A percentile compares a stretch with the other conserved stretches of the same genome.
phyloP scores from a whole-genome alignment of 1,284 basidiomycete species.

The Peniophora sp. region DNA sequence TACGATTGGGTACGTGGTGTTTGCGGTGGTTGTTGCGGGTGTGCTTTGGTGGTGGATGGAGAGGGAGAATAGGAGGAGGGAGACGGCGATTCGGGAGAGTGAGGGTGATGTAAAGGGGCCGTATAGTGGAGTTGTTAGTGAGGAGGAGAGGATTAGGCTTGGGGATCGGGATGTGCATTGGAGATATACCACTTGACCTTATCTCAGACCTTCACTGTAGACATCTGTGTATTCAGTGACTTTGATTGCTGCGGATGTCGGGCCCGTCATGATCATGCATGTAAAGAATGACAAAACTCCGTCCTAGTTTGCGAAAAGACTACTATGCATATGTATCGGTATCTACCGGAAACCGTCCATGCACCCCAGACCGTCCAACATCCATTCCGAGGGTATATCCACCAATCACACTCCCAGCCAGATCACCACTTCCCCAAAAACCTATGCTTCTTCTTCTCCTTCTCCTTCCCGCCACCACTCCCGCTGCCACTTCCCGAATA shows the following conservation, averaged over 20 bases:
- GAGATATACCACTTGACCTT: constrained; percentile 19
- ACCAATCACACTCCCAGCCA: neutral
- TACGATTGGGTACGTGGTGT: constrained; percentile 49
- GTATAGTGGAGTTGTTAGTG: constrained; percentile 4
- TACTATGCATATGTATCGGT: no score
- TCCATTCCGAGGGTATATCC: no score
- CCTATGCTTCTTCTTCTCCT: constrained; percentile 74
- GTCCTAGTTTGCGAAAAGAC: no score
- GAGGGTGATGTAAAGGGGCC: constrained; percentile 2
- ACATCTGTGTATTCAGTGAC: no score
- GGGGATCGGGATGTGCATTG: constrained; percentile 30
- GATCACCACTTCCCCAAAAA: constrained; percentile 36
- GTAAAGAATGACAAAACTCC: no score
- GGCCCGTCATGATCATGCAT: no score
- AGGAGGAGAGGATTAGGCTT: constrained; percentile 12
- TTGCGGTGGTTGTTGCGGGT: constrained; percentile 37
- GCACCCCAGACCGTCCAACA: no score
- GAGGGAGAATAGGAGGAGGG: constrained; percentile 42
- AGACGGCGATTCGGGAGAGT: constrained; percentile 10
- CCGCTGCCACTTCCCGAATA: constrained; percentile 17
- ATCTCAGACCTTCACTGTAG: no score
- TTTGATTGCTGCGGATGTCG: no score
- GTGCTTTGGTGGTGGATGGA: constrained; percentile 45
- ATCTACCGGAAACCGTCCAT: no score
- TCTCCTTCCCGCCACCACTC: constrained; percentile 29